Conservation (phyloP, 495 filamentous ascomycete genomes). For the Penicillium cinerascens region DNA sequence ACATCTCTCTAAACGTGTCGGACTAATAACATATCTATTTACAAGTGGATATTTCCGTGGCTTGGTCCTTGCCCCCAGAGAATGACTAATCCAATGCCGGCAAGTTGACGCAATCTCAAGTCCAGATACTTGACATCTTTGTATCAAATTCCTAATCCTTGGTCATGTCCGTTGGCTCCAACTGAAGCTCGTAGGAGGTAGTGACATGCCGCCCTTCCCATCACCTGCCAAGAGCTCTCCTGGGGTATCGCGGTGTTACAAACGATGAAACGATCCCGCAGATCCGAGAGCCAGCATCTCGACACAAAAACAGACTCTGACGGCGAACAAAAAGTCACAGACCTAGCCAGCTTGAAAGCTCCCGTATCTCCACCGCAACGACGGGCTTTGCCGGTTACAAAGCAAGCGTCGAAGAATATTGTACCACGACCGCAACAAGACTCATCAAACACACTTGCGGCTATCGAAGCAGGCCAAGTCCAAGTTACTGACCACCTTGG, state of each 20-base stretch:
- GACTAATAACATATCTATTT: too few relatives aligned
- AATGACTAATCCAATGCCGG: neutral
- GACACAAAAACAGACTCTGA: neutral
- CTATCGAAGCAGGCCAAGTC: conserved; percentile 56
- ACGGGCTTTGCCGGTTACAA: neutral
- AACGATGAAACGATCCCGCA: conserved; percentile 17
- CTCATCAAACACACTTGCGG: conserved; percentile 30
- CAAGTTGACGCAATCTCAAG: neutral
- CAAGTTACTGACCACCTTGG: conserved; percentile 50
- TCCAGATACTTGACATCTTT: neutral
- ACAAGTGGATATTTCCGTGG: too few relatives aligned
- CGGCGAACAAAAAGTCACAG: neutral
- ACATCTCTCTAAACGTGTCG: too few relatives aligned
- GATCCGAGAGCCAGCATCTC: conserved; percentile 6
- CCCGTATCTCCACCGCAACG: conserved; percentile 18
- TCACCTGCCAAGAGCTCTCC: neutral
- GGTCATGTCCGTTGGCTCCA: neutral
- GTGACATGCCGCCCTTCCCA: neutral
- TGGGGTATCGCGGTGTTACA: neutral
- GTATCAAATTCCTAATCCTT: neutral
- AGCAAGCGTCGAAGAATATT: neutral
- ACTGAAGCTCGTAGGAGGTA: neutral
- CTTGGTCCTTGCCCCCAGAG: too few relatives aligned
- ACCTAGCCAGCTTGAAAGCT: conserved; percentile 8
- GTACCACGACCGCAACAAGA: neutral